Conservation (phyloP, 2,329 filamentous ascomycete species). For the Pseudogymnoascus sp. region DNA sequence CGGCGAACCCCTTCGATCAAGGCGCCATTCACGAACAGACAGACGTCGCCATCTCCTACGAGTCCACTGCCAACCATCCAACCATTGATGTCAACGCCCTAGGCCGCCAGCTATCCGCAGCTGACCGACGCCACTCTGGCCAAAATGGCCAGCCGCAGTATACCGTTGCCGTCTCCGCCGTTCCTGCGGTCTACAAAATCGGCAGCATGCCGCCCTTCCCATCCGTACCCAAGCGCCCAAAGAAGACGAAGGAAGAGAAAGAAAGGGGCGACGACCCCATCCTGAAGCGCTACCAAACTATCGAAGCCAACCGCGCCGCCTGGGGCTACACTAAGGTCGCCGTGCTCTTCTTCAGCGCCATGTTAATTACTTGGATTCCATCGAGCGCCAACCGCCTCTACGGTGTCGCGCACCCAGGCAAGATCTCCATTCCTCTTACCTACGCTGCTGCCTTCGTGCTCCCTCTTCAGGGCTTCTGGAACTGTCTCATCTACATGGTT, state of each 20-base stretch:
- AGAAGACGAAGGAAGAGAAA: slow-evolving; percentile 1
- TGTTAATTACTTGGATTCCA: slow-evolving; percentile 67
- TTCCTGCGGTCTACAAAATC: background rate
- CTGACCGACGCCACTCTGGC: slow-evolving; percentile 22
- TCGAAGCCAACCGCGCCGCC: slow-evolving; percentile 47
- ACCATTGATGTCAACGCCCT: background rate
- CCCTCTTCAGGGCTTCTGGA: slow-evolving; percentile 79
- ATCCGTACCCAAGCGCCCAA: background rate
- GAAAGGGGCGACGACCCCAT: background rate
- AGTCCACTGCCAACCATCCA: background rate
- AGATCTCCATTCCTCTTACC: slow-evolving; percentile 50
- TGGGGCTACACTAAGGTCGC: slow-evolving; percentile 64
- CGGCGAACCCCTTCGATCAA: background rate
- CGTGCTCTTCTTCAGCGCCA: slow-evolving; percentile 61
- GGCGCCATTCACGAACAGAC: slow-evolving; percentile 3
- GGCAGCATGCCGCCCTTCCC: slow-evolving; percentile 9
- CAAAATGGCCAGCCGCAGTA: slow-evolving; percentile 10
- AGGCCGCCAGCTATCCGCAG: slow-evolving; percentile 7
- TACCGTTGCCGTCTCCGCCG: background rate
- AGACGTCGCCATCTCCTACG: background rate
- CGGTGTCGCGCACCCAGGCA: slow-evolving; percentile 48
- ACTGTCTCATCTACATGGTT: slow-evolving; percentile 64
- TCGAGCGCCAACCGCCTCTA: slow-evolving; percentile 72
- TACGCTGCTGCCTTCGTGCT: slow-evolving; percentile 66
- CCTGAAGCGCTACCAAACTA: background rate